phyloP scores from a whole-genome alignment of 2,329 filamentous ascomycete species.

The Exophiala xenobiotica region DNA sequence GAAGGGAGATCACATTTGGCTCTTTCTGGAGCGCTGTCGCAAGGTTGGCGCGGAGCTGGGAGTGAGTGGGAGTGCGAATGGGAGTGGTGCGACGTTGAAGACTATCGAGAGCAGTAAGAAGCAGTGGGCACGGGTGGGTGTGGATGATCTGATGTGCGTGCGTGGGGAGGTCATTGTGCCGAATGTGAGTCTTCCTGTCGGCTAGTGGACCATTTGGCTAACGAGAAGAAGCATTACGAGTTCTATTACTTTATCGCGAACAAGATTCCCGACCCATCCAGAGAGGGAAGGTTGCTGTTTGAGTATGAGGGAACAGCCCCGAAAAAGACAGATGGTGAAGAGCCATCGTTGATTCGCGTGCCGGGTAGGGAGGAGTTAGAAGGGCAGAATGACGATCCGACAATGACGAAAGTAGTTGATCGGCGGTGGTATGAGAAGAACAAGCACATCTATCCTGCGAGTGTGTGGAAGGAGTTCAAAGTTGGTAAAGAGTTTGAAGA shows the following conservation, averaged over 20 bases:
- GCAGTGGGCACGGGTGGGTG: constrained; percentile 89
- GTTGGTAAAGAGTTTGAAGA: constrained; percentile 72
- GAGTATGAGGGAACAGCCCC: constrained; percentile 60
- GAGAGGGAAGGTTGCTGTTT: constrained; percentile 76
- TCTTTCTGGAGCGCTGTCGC: constrained; percentile 86
- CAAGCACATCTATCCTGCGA: constrained; percentile 97
- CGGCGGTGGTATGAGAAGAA: constrained; percentile 95
- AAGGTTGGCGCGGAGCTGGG: constrained; percentile 84
- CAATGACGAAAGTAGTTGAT: constrained; percentile 89
- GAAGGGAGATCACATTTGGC: constrained; percentile 90
- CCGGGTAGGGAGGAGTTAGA: constrained; percentile 62
- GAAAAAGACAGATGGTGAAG: constrained; percentile 37
- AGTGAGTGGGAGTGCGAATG: constrained; percentile 61
- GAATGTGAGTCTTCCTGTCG: constrained; percentile 82
- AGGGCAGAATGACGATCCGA: constrained; percentile 74
- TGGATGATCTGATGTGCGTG: constrained; percentile 94
- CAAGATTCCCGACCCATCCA: constrained; percentile 59
- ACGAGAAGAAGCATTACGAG: constrained; percentile 74
- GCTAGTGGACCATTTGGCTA: no score
- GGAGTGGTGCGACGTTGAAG: constrained; percentile 27
- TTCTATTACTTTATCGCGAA: constrained; percentile 98
- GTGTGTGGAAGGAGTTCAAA: constrained; percentile 93
- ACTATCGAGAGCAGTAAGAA: constrained; percentile 60
- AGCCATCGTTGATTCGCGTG: constrained; percentile 41
- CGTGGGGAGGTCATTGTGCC: constrained; percentile 88